These are phyloP conservation scores for Talaromyces adpressus DNA, from an alignment of 495 filamentous ascomycete genomes.

Conservation along the genomic window DNA sequence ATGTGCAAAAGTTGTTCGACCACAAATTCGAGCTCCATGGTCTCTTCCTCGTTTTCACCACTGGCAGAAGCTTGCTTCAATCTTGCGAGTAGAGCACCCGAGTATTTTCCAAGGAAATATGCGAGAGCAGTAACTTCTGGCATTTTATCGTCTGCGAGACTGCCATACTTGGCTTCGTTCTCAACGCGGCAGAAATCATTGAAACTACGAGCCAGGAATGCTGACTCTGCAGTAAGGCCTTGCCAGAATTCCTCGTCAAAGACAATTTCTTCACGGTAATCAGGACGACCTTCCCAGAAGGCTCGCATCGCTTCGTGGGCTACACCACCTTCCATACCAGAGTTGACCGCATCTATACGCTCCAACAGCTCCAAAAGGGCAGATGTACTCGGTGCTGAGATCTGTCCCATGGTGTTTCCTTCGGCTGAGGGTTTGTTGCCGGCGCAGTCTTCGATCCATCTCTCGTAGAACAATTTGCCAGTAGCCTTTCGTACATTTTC, in stretches of 20 bases:
- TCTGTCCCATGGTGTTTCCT: conserved; percentile 35
- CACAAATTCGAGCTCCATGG: conserved; percentile 82
- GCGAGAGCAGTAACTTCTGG: conserved; percentile 89
- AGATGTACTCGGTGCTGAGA: conserved; percentile 58
- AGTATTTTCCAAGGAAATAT: conserved; percentile 71
- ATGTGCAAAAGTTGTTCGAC: conserved; percentile 94
- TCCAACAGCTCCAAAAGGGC: conserved; percentile 85
- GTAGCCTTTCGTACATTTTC: conserved; percentile 92
- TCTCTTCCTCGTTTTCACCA: conserved; percentile 67
- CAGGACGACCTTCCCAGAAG: conserved; percentile 91
- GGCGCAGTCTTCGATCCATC: conserved; percentile 94
- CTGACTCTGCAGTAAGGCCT: conserved; percentile 71
- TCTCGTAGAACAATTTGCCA: conserved; percentile 79
- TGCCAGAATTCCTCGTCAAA: conserved; percentile 91
- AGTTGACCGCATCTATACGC: conserved; percentile 86
- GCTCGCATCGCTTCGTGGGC: conserved; percentile 87
- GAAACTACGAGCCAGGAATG: conserved; percentile 83
- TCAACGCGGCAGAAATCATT: conserved; percentile 82
- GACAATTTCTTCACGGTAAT: conserved; percentile 73
- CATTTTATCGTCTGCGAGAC: conserved; percentile 80
- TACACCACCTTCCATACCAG: conserved; percentile 82
- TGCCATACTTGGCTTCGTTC: conserved; percentile 62
- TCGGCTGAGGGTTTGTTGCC: conserved; percentile 46
- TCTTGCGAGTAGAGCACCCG: conserved; percentile 65
- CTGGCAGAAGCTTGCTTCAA: conserved; percentile 48